Base-by-base conservation (phyloP, 805 yeast genomes). In the Candida peoriensis region DNA sequence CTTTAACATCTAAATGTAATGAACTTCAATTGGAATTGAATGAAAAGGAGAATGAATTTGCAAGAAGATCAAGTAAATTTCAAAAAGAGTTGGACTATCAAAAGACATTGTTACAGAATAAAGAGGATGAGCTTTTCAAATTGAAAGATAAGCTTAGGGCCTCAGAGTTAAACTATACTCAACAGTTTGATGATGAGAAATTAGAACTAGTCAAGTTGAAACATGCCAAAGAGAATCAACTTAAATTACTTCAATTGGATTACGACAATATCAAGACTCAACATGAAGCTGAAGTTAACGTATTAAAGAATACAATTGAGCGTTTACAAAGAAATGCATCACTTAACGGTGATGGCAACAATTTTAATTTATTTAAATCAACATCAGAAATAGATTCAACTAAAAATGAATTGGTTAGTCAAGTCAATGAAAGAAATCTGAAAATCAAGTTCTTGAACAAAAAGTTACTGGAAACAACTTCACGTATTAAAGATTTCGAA, bases 211-310 rank as follows among this genome's bases (percentile, higher is more conserved):
- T 61, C 38, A 64, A 47, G 42, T 52, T 60, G 2, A 67, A 64
- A 36, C 41, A 60, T 4, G 54, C 53, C 6, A 57, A 62, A 36
- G 74, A 71, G 36, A 57, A 61, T 9, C 57, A 63, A 32, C 49
- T 66, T 23, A 60, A 61, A 22, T 41, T 60, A 16, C 39, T 65
- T 15, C 58, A 59, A 35, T 46, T 55, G 16, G 78, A 73, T 19
- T 52, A 61, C 27, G 63, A 61, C 11, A 56, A 56, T 15, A 28
- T 62, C 27, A 60, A 58, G 38, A 57, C 55, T 7, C 64, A 59
- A 19, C 51, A 61, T 36, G 62, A 63, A 32, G 44, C 51, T 22
- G 68, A 70, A 38, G 38, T 60, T 13, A 53, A 51, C n/a, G 47
- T 51, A 20, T 58, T 58, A 41, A 59, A 63, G 41, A 54, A 54